Evolutionary conservation across 2,329 filamentous ascomycete genomes (phyloP).

Genomic region (Trichoderma citrinoviride): DNA sequence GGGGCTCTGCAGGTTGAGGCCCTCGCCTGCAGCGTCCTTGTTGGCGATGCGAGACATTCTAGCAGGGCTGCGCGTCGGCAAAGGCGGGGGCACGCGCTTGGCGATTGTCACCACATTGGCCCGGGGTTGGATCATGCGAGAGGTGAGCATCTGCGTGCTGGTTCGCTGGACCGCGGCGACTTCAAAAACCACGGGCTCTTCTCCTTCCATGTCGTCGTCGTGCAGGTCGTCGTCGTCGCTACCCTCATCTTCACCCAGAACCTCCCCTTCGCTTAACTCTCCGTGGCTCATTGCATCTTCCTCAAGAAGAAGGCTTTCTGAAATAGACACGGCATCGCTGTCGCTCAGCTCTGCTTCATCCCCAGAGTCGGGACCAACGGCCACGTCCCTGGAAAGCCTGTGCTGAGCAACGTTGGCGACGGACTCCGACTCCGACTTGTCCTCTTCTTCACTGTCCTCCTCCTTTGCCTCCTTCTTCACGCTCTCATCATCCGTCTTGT

Average conservation of each 20-base stretch:
- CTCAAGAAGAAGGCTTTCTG: constrained; percentile 23
- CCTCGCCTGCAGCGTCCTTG: constrained; percentile 56
- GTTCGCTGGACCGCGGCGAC: constrained; percentile 59
- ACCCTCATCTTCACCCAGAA: constrained; percentile 22
- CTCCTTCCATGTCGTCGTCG: constrained; percentile 49
- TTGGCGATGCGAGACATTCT: constrained; percentile 50
- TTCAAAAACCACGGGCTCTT: constrained; percentile 69
- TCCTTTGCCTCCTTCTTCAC: neutral
- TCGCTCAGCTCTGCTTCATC: constrained; percentile 26
- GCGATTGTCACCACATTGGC: constrained; percentile 82
- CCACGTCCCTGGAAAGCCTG: constrained; percentile 33
- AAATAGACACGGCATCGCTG: neutral
- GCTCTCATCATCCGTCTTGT: constrained; percentile 51
- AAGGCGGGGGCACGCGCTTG: constrained; percentile 72
- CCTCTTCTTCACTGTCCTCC: neutral
- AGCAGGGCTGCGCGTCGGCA: constrained; percentile 75
- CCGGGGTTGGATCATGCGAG: constrained; percentile 67
- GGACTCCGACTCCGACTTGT: constrained; percentile 51
- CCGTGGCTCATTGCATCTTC: constrained; percentile 27
- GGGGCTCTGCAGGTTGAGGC: constrained; percentile 54
- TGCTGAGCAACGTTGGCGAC: constrained; percentile 48
- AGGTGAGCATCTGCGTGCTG: constrained; percentile 55
- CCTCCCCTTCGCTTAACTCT: constrained; percentile 26
- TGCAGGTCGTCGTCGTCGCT: constrained; percentile 27
- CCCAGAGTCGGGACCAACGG: constrained; percentile 26